Evolutionary conservation across 371 early-diverging fungal species (phyloP), one percentile per base, ranked within the genome.

Genomic region (Saksenaea oblongispora): DNA sequence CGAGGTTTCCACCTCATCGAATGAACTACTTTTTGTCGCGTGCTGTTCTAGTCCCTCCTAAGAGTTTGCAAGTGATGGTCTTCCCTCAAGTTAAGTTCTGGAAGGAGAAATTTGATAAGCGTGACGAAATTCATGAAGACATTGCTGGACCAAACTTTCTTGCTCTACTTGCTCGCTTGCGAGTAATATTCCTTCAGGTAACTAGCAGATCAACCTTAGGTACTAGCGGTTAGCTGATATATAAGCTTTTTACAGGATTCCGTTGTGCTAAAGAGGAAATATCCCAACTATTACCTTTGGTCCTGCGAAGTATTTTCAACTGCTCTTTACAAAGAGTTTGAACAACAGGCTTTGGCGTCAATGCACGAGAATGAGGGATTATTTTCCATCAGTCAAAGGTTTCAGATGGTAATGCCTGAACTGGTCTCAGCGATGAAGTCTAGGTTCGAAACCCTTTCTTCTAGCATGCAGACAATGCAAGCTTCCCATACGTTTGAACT

Each of bases 131-230:
- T 1, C 54, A 66, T 61, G 27, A 62, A 7, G 66, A 57, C 27
- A 54, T 58, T 14, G 61, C 58, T 7, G 61, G 62, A n/a, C 58
- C 62, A 3, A 54, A 54, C 22, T 57, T 66, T 39, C 51, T 66
- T 36, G 5, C 8, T 13, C 26, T 66, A 8, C 58, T 66, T 34
- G 4, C 27, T 13, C 2, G 58, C 4, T 41, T 66, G 9, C 53
- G 54, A 34, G 24, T 53, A 2, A 53, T 62, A 4, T 61, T 66
- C 3, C 62, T 66, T 37, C 66, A 66, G 41, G 62, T 62, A 66
- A 61, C 18, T 35, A 53, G n/a, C n/a, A n/a, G n/a, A n/a, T n/a
- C n/a, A n/a, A n/a, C n/a, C 31, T 47, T 28, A 31, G 9, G 10
- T 8, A n/a, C n/a, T 13, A 47, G 42, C 10, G 28, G 2, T 3